Base-by-base conservation (phyloP, 2,329 filamentous ascomycete species). In the Cladosporium sp. region DNA sequence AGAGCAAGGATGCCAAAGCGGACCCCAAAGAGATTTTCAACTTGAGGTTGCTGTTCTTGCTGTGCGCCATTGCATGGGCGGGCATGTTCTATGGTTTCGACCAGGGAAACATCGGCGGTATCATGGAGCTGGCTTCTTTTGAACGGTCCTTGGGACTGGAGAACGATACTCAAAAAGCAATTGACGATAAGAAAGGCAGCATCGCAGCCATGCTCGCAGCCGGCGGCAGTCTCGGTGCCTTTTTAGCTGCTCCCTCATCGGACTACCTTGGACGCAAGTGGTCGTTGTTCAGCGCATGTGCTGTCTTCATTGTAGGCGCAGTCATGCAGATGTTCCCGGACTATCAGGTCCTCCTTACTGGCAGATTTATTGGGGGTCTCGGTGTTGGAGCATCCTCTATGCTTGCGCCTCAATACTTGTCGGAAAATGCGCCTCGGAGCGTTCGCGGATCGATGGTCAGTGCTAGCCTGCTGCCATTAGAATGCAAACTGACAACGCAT, bases 401-500 rank as follows among this genome's bases (percentile, higher is more conserved):
- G 68, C 60, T 70, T 26, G 64, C 62, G 11, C 68, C 67, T 5
- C 68, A 70, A 44, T 70, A 68, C 30, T 65, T 70, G n/a, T 65
- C 67, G 6, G 68, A 70, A 21, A 70, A 70, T 34, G 51, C 65
- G 32, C 68, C 68, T 1, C 67, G 67, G 38, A 66, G 62, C 21
- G 68, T 70, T 14, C 68, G 68, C 14, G 68, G 68, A 7, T 70
- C 68, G 21, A 70, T 68, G 68, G 67, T 65, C 2, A 64, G 54
- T 58, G 30, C n/a, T 18, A n/a, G 12, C 12, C 34, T 21, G 15
- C 21, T 10, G 11, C 7, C 8, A n/a, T 14, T 12, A 57, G 28
- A 32, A 12, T 89, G 60, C 90, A 88, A 75, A 88, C 90, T 74
- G 80, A 90, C 1, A 85, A 86, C 89, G 85, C 78, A 87, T 90